phyloP scores from a whole-genome alignment of 768 basidiomycete genomes.

The Boletus rubescentipes region DNA sequence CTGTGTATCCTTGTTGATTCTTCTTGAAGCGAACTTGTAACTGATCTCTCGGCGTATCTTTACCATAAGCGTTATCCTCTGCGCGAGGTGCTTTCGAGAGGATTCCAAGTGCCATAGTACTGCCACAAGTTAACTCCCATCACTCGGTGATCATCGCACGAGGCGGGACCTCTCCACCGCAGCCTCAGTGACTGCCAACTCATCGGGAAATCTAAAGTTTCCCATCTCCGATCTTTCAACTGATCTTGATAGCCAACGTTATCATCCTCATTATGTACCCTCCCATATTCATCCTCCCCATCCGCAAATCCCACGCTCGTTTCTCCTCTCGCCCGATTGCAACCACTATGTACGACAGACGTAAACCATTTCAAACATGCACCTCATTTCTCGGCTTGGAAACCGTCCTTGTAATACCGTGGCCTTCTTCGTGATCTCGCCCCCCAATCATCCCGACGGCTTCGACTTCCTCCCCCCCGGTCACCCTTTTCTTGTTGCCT shows the following conservation, averaged over 20 bases:
- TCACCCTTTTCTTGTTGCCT: slow-evolving; percentile 17
- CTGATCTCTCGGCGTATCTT: slow-evolving; percentile 30
- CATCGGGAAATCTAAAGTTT: slow-evolving; percentile 36
- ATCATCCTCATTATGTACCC: slow-evolving; percentile 31
- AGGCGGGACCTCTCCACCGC: slow-evolving; percentile 7
- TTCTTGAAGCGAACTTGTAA: slow-evolving; percentile 17
- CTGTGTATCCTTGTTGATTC: slow-evolving; percentile 34
- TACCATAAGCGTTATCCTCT: slow-evolving; percentile 32
- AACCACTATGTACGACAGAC: slow-evolving; percentile 15
- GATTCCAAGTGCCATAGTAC: slow-evolving; percentile 13
- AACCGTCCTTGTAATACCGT: slow-evolving; percentile 14
- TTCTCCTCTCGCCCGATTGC: neutral
- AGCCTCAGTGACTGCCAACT: neutral
- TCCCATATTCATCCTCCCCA: slow-evolving; percentile 15
- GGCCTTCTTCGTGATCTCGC: slow-evolving; percentile 11
- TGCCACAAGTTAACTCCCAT: slow-evolving; percentile 27
- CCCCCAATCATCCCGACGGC: slow-evolving; percentile 5
- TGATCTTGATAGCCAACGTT: slow-evolving; percentile 35
- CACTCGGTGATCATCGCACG: slow-evolving; percentile 30
- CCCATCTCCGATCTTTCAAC: slow-evolving; percentile 31
- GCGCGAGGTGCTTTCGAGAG: slow-evolving; percentile 20
- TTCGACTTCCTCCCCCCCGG: slow-evolving; percentile 24
- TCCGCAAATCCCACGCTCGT: slow-evolving; percentile 32
- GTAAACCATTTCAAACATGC: slow-evolving; percentile 19
- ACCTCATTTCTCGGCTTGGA: slow-evolving; percentile 7